Percentiles rank a stretch among this genome's conserved stretches.
Evolutionary conservation across 495 filamentous ascomycete species (phyloP).

Genomic region (Xylaria intraflava): DNA sequence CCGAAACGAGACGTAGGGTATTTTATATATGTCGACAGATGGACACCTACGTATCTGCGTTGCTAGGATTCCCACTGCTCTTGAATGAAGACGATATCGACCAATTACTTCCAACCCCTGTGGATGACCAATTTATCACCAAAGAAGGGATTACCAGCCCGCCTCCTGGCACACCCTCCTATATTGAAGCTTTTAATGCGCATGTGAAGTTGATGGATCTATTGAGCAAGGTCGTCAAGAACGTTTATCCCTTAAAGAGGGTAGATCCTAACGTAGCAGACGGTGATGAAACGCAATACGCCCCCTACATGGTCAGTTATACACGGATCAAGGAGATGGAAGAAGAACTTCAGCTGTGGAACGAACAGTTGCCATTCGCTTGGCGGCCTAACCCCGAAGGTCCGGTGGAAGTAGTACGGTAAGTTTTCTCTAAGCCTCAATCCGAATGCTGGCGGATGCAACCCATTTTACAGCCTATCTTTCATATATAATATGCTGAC

Average conservation of each 20-base stretch:
- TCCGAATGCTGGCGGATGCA: not conserved
- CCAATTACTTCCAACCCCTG: conserved; percentile 73
- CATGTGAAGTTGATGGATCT: conserved; percentile 74
- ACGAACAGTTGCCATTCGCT: conserved; percentile 65
- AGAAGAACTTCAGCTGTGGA: conserved; percentile 75
- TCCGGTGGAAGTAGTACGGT: conserved; percentile 68
- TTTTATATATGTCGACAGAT: conserved; percentile 91
- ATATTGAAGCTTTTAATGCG: conserved; percentile 77
- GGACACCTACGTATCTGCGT: conserved; percentile 87
- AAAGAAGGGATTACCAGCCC: conserved; percentile 64
- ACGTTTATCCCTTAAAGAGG: conserved; percentile 83
- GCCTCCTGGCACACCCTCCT: conserved; percentile 65
- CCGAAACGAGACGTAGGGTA: conserved; percentile 72
- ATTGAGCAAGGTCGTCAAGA: conserved; percentile 75
- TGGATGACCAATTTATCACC: conserved; percentile 92
- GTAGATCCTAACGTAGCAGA: conserved; percentile 51
- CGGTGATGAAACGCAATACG: conserved; percentile 28
- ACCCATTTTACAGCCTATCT: not conserved
- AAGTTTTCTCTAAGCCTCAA: conserved; percentile 22
- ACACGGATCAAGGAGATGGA: conserved; percentile 88
- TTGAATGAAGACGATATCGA: conserved; percentile 87
- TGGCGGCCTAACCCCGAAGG: conserved; percentile 72
- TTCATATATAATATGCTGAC: not conserved
- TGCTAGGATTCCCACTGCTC: conserved; percentile 79
- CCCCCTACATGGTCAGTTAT: conserved; percentile 77